These are phyloP conservation scores for Laburnicola sp. DNA, from an alignment of 2,329 filamentous ascomycete genomes.

Conservation along the genomic window DNA sequence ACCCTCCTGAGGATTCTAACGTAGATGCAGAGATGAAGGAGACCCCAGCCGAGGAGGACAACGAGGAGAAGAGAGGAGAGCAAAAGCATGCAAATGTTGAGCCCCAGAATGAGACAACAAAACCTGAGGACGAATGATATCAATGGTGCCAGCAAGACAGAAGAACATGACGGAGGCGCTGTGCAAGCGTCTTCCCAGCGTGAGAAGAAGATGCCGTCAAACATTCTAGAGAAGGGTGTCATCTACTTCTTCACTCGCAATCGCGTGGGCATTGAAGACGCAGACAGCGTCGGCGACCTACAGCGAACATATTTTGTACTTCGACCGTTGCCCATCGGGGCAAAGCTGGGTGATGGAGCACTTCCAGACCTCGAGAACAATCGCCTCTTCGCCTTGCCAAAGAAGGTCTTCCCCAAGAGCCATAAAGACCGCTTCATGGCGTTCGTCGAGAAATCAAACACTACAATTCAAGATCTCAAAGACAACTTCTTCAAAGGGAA, in stretches of 20 bases:
- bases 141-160: slow-evolving; percentile 6
- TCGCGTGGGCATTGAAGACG: slow-evolving; percentile 72
- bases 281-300: slow-evolving; percentile 70
- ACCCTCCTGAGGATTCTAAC: slow-evolving; percentile 18
- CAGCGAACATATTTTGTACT: slow-evolving; percentile 79
- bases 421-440: slow-evolving; percentile 73
- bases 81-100: slow-evolving; percentile 18
- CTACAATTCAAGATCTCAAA: slow-evolving; percentile 69
- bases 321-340: slow-evolving; percentile 69
- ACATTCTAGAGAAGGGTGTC: slow-evolving; percentile 81
- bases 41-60: slow-evolving; percentile 16
- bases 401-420: slow-evolving; percentile 76
- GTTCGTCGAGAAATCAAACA: slow-evolving; percentile 76
- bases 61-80: slow-evolving; percentile 34
- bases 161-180: slow-evolving; percentile 35
- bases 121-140: slow-evolving; percentile 27
- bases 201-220: slow-evolving; percentile 58
- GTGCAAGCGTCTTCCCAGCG: slow-evolving; percentile 56
- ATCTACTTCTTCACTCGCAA: slow-evolving; percentile 89
- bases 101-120: slow-evolving; percentile 26
- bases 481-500: slow-evolving; percentile 68
- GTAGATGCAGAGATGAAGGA: slow-evolving; percentile 34
- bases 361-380: slow-evolving; percentile 63
- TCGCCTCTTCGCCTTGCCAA: slow-evolving; percentile 76
- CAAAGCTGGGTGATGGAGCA: slow-evolving; percentile 65